Conservation (phyloP, 257 asterid species). For the Jacaranda copaia region DNA sequence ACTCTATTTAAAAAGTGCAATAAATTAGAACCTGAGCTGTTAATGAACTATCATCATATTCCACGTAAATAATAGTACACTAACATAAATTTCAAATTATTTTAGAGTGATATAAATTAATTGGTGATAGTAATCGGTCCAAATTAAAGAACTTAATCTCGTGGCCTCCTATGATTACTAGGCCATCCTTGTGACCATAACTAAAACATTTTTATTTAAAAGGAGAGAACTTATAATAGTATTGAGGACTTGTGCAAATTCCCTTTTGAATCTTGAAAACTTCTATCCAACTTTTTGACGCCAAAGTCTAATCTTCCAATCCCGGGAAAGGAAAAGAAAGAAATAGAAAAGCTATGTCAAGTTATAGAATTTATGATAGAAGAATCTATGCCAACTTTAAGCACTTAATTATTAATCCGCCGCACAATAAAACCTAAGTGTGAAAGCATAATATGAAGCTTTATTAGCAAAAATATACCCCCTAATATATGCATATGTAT, state of each 20-base stretch:
- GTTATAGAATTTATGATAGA: conserved; percentile 17
- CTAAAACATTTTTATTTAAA: background rate
- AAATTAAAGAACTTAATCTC: background rate
- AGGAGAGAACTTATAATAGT: conserved; percentile 1
- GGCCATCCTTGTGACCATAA: background rate
- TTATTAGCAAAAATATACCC: background rate
- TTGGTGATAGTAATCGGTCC: too few relatives aligned
- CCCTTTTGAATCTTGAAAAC: conserved; percentile 41
- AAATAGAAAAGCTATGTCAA: conserved; percentile 34
- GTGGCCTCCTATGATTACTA: background rate
- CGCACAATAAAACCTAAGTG: conserved; percentile 31
- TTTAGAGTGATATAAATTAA: too few relatives aligned
- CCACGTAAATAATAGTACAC: too few relatives aligned
- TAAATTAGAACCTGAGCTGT: too few relatives aligned
- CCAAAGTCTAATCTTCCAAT: conserved; percentile 24
- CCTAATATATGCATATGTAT: background rate
- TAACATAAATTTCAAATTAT: too few relatives aligned
- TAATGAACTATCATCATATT: too few relatives aligned
- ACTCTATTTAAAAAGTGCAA: too few relatives aligned
- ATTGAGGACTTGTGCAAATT: conserved; percentile 21
- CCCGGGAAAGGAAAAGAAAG: conserved; percentile 8
- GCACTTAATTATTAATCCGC: conserved; percentile 30
- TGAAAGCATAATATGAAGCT: conserved; percentile 41
- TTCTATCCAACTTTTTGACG: conserved; percentile 39
- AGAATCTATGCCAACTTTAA: conserved; percentile 45